Evolutionary conservation across 352 stramenopile genomes (phyloP).

Genomic region (Pythium scleroteichum): DNA sequence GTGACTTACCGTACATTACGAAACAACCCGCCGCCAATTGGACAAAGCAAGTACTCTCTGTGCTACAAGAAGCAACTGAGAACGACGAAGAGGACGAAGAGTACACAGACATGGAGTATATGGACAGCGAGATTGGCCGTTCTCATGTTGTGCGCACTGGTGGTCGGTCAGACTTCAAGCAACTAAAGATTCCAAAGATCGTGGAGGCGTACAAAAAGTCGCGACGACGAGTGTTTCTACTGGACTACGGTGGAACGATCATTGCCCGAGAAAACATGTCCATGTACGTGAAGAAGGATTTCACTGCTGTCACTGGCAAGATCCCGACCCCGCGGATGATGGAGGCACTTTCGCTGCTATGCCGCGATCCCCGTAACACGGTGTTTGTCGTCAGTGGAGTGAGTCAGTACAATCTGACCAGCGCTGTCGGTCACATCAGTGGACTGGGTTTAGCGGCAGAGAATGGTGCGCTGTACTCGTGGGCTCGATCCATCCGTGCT

Average conservation of each 20-base stretch:
- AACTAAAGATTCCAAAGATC: constrained; percentile 81
- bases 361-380: constrained; percentile 91
- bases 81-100: constrained; percentile 68
- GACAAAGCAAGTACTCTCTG: constrained; percentile 94
- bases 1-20: constrained; percentile 97
- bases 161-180: constrained; percentile 76
- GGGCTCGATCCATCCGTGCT: constrained; percentile 61
- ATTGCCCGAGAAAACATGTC: constrained; percentile 89
- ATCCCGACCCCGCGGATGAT: constrained; percentile 89
- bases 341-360: constrained; percentile 87
- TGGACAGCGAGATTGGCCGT: constrained; percentile 80
- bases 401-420: constrained; percentile 88
- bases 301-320: constrained; percentile 93
- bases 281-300: constrained; percentile 97
- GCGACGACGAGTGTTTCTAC: constrained; percentile 92
- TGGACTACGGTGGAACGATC: constrained; percentile 98
- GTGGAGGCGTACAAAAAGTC: constrained; percentile 86
- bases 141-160: constrained; percentile 73
- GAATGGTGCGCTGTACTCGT: constrained; percentile 95
- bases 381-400: constrained; percentile 98
- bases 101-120: constrained; percentile 88
- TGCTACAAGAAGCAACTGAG: constrained; percentile 81
- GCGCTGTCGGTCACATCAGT: constrained; percentile 91
- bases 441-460: constrained; percentile 93
- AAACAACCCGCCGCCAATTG: constrained; percentile 92